phyloP scores from a whole-genome alignment of 192 early-diverging fungal genomes.

The Blastocladiella britannica region DNA sequence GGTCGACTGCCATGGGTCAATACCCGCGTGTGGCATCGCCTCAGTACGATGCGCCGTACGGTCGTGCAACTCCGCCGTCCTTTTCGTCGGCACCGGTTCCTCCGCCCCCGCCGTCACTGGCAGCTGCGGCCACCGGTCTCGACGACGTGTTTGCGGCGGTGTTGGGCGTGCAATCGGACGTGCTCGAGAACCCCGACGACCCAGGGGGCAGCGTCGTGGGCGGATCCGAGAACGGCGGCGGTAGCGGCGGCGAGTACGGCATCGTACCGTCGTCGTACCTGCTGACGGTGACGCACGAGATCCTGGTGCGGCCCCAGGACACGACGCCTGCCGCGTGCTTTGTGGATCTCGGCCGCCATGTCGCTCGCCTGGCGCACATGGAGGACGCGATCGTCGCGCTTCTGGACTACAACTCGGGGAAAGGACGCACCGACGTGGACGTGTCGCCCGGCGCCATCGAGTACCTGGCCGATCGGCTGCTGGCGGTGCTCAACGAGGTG shows the following conservation, averaged over 20 bases:
- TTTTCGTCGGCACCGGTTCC: background rate
- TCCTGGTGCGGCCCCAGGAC: background rate
- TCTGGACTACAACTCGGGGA: background rate
- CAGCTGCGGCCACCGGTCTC: background rate
- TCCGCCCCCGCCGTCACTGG: background rate
- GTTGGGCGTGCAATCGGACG: background rate
- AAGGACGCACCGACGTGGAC: background rate
- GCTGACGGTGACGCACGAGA: background rate
- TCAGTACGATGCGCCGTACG: background rate
- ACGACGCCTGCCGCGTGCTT: background rate
- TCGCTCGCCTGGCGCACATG: background rate
- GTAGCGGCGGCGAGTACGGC: background rate
- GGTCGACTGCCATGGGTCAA: too few relatives aligned
- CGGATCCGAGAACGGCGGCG: background rate
- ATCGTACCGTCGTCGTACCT: background rate
- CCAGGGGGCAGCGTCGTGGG: background rate
- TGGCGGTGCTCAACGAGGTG: background rate
- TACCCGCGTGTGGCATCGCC: too few relatives aligned
- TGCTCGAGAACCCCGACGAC: background rate
- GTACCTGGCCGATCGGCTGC: background rate
- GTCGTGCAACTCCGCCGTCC: background rate
- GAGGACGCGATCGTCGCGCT: background rate
- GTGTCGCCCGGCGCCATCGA: background rate
- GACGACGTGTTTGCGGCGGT: background rate
- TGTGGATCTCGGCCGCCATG: background rate